Evolutionary conservation across 2,329 filamentous ascomycete genomes (phyloP), one percentile per base, ranked within the genome.

Genomic region (Monosporascus sp.): DNA sequence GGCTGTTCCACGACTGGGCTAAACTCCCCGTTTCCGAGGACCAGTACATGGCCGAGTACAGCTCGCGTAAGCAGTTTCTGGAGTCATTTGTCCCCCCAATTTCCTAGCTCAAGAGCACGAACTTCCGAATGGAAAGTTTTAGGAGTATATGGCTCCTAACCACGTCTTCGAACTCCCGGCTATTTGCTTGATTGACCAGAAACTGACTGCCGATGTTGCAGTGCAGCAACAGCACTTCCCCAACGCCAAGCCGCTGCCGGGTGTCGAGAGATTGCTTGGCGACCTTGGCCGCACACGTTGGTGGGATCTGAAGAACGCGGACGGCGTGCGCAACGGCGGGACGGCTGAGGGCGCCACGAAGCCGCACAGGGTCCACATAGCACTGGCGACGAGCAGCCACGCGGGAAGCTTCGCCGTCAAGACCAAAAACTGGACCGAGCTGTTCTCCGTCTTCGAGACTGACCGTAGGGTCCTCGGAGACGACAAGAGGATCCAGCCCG

Each of bases 381-480:
- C 94, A 2, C 79, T 99, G 20, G 94, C 92, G 5, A 96, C 91
- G 1, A 91, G 87, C 53, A 89, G 86, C 14, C 85, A 90, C 67
- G 72, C 72, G 37, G 75, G 68, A 46, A 96, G 91, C 70, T 96
- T 88, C 71, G 71, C 79, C 51, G 74, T 96, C 65, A 97, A 97
- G 77, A 90, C 89, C 0, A 61, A 67, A 5, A 82, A 86, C 63
- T 74, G 86, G 37, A 62, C 70, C 2, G 77, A 83, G 37, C 70
- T 87, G 46, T 85, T 87, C 66, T 71, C 75, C 59, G 76, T 83
- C 24, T 96, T 97, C 65, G 80, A 85, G 35, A 67, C 76, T 1
- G 72, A 85, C n/a, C 83, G 89, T 54, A 82, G 86, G 47, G 87
- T 99, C 0, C 74, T 96, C 1, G 94, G 94, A 11, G 94, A 99